Percentiles rank a stretch among this genome's conserved stretches.
phyloP scores from a whole-genome alignment of 139 green algal species.

The Dunaliella sp. region DNA sequence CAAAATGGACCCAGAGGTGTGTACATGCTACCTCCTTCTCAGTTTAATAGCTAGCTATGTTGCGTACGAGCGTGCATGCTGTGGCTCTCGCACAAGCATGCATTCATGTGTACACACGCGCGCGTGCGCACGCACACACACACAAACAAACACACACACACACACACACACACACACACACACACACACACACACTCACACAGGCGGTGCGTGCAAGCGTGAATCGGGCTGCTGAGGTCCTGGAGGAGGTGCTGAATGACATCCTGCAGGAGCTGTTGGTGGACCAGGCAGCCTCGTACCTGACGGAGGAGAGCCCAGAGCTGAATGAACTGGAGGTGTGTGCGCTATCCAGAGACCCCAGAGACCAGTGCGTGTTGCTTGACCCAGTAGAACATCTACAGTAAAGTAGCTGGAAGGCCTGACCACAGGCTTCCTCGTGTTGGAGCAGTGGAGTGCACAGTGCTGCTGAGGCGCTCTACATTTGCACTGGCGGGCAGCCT shows the following conservation, averaged over 20 bases:
- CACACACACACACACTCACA: not conserved
- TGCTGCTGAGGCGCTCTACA: not conserved
- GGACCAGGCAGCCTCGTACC: slow-evolving; percentile 36
- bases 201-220: slow-evolving; percentile 21
- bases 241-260: slow-evolving; percentile 57
- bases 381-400: no score
- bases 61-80: not conserved
- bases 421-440: no score
- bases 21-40: not conserved
- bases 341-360: not conserved
- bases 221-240: slow-evolving; percentile 31
- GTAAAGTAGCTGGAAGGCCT: no score
- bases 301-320: slow-evolving; percentile 23
- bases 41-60: not conserved
- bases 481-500: not conserved
- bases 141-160: not conserved
- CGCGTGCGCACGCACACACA: not conserved
- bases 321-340: slow-evolving; percentile 15
- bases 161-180: not conserved
- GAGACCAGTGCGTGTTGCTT: no score
- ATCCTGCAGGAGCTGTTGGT: slow-evolving; percentile 48
- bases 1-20: not conserved
- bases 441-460: no score
- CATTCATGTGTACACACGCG: not conserved
- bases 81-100: not conserved